A percentile compares a stretch with the other conserved stretches of the same genome.
phyloP scores from a whole-genome alignment of 2,329 filamentous ascomycete genomes.

The Teratosphaeria pseudoeucalypti region DNA sequence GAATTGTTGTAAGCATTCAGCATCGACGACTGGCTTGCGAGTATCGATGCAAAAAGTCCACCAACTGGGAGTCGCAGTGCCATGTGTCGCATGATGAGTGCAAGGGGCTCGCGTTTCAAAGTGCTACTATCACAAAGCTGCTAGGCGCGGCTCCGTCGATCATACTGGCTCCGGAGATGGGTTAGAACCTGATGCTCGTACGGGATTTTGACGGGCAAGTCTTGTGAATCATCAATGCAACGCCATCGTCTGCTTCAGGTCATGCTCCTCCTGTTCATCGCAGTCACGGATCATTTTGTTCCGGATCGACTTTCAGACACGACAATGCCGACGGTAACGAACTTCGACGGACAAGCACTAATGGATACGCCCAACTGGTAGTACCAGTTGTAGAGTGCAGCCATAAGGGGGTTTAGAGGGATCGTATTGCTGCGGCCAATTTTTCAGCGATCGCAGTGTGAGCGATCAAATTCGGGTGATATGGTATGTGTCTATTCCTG shows the following conservation, averaged over 20 bases:
- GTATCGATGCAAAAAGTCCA: no score
- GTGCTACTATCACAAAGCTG: neutral
- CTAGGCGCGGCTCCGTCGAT: neutral
- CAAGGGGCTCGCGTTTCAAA: neutral
- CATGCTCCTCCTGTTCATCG: neutral
- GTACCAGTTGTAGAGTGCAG: neutral
- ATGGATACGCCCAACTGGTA: no score
- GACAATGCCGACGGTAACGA: neutral
- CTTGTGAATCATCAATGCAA: neutral
- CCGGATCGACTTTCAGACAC: neutral
- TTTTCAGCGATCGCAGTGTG: conserved; percentile 6
- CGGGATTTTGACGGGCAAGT: no score
- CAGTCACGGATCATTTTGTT: neutral
- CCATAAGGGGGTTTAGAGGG: neutral
- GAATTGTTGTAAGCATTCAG: no score
- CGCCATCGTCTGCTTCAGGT: neutral
- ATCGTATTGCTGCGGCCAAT: neutral
- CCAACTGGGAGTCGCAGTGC: no score
- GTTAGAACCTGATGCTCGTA: no score
- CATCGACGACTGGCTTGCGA: no score
- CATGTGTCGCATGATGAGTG: no score
- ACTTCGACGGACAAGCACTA: no score
- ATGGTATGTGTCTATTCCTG: conserved; percentile 2
- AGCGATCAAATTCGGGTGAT: conserved; percentile 8
- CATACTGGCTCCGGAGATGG: neutral